A percentile compares a stretch with the other conserved stretches of the same genome.
Conservation (phyloP, 192 early-diverging fungal species). For the Coemansia sp. region DNA sequence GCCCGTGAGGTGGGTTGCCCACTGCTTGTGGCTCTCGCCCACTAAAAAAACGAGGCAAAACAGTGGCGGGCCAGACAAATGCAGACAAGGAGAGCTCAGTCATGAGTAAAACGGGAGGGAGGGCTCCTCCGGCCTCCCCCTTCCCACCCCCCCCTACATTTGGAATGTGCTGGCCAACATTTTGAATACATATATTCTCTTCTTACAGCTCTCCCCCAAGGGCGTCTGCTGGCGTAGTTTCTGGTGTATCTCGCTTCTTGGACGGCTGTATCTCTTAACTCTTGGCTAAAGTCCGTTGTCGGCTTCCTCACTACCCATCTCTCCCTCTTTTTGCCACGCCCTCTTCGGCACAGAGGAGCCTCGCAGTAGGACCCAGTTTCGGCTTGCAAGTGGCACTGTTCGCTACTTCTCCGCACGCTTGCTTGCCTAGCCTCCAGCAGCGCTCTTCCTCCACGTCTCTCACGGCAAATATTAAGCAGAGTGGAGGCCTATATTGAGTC, state of each 20-base stretch:
- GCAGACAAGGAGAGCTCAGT: neutral
- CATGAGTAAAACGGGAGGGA: neutral
- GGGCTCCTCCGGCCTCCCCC: neutral
- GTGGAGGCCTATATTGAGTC: neutral
- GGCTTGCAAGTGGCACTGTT: slow-evolving; percentile 1
- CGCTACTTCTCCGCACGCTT: neutral
- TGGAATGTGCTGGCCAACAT: slow-evolving; percentile 1
- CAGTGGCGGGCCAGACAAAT: slow-evolving; percentile 4
- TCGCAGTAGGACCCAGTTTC: slow-evolving; percentile 1
- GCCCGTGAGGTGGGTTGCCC: neutral
- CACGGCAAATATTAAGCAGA: neutral
- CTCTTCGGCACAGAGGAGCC: neutral
- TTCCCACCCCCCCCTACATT: slow-evolving; percentile 1
- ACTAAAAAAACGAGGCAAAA: neutral
- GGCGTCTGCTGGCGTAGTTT: neutral
- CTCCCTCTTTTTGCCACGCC: neutral
- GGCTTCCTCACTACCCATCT: neutral
- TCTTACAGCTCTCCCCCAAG: neutral
- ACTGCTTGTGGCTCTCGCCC: neutral
- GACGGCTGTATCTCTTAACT: neutral
- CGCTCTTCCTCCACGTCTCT: neutral
- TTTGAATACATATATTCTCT: neutral
- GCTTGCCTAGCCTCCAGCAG: neutral
- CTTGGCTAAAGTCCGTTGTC: neutral
- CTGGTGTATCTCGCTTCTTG: neutral